Evolutionary conservation across 345 rosid species (phyloP).

Genomic region (Mallotus nudiflorus): DNA sequence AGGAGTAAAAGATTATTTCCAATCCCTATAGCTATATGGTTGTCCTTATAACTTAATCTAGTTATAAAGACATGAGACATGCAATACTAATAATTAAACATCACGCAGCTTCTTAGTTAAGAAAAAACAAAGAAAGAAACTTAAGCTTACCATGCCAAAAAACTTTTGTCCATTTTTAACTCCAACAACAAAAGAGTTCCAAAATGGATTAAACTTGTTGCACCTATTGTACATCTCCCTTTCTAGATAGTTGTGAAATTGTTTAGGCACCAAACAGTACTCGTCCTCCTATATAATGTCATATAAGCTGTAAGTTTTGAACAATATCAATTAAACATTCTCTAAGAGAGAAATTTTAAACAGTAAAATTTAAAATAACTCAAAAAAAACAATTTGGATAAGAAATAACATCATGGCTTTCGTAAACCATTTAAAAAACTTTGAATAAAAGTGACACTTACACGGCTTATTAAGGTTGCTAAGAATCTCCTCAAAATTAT

Average conservation of each 20-base stretch:
- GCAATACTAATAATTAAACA: not conserved
- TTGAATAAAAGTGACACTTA: too few relatives aligned
- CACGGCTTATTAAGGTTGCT: conserved; percentile 87
- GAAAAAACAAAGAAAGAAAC: conserved; percentile 2
- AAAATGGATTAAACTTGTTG: conserved; percentile 90
- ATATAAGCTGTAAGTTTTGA: conserved; percentile 57
- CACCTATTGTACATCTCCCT: conserved; percentile 95
- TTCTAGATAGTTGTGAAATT: conserved; percentile 91
- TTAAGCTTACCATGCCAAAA: conserved; percentile 75
- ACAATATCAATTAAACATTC: conserved; percentile 10
- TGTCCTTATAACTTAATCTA: conserved; percentile 87
- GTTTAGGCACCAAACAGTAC: conserved; percentile 96
- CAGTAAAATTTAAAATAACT: not conserved
- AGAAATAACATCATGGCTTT: not conserved
- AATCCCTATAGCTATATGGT: conserved; percentile 93
- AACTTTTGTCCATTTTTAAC: conserved; percentile 89
- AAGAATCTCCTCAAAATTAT: conserved; percentile 94
- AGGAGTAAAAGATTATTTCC: conserved; percentile 97
- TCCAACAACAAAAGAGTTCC: conserved; percentile 97
- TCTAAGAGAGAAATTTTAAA: conserved; percentile 17
- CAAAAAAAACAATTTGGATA: not conserved
- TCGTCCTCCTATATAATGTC: conserved; percentile 99
- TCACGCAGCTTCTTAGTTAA: not conserved
- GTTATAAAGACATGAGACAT: conserved; percentile 73
- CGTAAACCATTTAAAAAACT: not conserved